Evolutionary conservation across 176 grass and related monocot species (phyloP).

Genomic region (Themeda triandra): DNA sequence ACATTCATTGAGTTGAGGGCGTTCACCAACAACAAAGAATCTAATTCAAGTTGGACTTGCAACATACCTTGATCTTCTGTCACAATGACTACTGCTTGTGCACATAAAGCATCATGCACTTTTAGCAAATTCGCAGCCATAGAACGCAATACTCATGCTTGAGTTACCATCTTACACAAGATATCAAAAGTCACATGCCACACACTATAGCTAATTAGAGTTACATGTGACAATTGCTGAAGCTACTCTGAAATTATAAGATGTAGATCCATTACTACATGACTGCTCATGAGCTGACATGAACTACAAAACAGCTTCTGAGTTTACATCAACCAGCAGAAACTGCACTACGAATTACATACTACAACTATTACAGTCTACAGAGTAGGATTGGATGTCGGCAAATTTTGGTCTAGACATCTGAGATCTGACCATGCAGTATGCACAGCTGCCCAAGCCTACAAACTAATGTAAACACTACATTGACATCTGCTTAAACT

Average conservation of each 20-base stretch:
- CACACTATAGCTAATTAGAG: neutral
- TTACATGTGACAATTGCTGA: neutral
- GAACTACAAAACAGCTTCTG: neutral
- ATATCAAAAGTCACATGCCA: neutral
- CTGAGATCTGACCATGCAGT: constrained; percentile 13
- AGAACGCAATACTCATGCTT: neutral
- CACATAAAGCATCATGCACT: neutral
- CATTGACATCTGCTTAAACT: neutral
- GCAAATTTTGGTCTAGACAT: constrained; percentile 24
- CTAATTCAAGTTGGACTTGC: neutral
- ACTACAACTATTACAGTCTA: neutral
- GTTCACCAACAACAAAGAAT: no score
- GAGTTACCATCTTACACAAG: neutral
- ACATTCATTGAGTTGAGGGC: neutral
- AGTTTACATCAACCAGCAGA: constrained; percentile 22
- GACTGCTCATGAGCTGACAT: neutral
- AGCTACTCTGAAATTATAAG: neutral
- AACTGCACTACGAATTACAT: constrained; percentile 2
- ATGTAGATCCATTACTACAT: neutral
- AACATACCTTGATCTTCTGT: no score
- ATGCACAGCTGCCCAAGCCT: neutral
- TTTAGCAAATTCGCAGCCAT: neutral
- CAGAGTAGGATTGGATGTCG: constrained; percentile 24
- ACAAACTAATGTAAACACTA: constrained; percentile 14
- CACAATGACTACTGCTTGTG: no score